Percentiles rank a stretch among this genome's conserved stretches.
phyloP scores from a whole-genome alignment of 2,329 filamentous ascomycete species.

The Cladosporium sp. region DNA sequence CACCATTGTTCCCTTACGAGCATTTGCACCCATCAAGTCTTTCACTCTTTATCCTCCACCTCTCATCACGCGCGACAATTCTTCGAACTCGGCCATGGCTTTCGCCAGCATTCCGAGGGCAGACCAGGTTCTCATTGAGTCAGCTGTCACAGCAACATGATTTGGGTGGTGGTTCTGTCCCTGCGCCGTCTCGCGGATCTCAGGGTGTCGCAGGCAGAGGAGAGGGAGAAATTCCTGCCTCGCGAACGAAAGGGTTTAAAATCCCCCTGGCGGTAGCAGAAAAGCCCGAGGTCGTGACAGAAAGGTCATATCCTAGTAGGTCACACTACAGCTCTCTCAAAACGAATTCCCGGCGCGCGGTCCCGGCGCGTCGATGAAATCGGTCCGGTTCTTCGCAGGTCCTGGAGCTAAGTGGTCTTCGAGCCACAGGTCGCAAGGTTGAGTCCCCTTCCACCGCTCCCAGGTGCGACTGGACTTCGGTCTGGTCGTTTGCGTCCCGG shows the following conservation, averaged over 20 bases:
- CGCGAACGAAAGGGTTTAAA: neutral
- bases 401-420: neutral
- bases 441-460: neutral
- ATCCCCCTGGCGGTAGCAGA: neutral
- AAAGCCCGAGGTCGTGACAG: neutral
- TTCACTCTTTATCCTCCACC: neutral
- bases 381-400: neutral
- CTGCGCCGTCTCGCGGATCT: neutral
- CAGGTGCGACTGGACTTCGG: neutral
- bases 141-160: neutral
- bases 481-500: neutral
- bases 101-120: neutral
- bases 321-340: neutral
- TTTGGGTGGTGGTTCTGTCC: neutral
- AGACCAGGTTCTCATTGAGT: neutral
- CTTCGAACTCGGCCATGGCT: neutral
- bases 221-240: too few relatives aligned
- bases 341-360: neutral
- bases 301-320: too few relatives aligned
- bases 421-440: slow-evolving; percentile 3
- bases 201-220: neutral
- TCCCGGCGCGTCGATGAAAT: neutral
- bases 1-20: too few relatives aligned
- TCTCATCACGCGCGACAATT: neutral
- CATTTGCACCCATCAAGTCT: neutral